A percentile compares a stretch with the other conserved stretches of the same genome.
Conservation (phyloP, 345 rosid genomes). For the Moricandia moricandioides region DNA sequence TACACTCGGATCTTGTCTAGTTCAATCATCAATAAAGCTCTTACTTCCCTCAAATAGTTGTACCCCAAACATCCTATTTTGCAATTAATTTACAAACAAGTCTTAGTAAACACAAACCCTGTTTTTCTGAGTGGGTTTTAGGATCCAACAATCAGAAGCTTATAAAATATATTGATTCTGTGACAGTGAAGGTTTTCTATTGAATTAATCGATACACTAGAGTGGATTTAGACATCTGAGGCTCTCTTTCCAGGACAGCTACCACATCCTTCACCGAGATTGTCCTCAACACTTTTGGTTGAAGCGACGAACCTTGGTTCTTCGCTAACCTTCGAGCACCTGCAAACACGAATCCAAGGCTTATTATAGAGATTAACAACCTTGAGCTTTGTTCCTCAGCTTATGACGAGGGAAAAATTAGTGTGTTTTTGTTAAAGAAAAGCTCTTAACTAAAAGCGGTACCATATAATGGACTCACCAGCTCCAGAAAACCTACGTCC, state of each 20-base stretch:
- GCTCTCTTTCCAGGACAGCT: slow-evolving; percentile 86
- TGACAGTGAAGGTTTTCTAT: slow-evolving; percentile 37
- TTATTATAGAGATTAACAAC: not conserved
- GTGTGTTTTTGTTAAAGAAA: not conserved
- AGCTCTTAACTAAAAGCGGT: not conserved
- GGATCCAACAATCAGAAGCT: no score
- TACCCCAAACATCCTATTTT: no score
- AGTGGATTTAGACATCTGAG: slow-evolving; percentile 90
- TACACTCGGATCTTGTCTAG: no score
- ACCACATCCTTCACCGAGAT: slow-evolving; percentile 79
- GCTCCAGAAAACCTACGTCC: slow-evolving; percentile 53
- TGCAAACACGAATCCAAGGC: slow-evolving; percentile 26
- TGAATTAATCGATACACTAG: slow-evolving; percentile 63
- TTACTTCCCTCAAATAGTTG: no score
- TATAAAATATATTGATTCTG: not conserved
- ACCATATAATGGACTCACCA: slow-evolving; percentile 42
- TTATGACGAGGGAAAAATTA: not conserved
- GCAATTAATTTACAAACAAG: no score
- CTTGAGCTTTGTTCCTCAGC: not conserved
- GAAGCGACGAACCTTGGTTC: slow-evolving; percentile 49
- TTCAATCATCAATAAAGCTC: no score
- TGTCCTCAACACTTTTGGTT: slow-evolving; percentile 52
- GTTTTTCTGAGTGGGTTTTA: no score
- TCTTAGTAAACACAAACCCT: no score
- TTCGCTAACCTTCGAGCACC: slow-evolving; percentile 61